Evolutionary conservation across 1,139 yeast genomes (phyloP), one percentile per base, ranked within the genome.

Genomic region (Chernovozyma aurita): DNA sequence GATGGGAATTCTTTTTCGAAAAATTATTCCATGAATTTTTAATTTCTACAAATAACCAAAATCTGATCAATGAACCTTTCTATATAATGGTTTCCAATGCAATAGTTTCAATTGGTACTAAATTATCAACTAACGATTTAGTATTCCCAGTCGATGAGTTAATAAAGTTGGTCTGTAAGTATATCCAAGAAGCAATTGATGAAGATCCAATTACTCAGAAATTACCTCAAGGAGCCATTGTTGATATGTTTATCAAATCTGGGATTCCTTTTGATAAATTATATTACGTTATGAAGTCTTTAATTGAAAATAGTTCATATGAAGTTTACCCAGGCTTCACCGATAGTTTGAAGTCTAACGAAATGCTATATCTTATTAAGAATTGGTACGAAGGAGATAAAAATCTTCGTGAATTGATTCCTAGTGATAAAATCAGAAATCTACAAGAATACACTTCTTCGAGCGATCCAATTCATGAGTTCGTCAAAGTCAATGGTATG

Each of bases 61-160:
- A 17, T 16, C 17, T 6, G 13, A 30, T 17, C 24, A 50, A 51
- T 18, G 68, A 63, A 26, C 70, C 76, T 13, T 63, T 73, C 36
- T 64, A 66, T 44, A 49, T 65, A 20, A 53, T 55, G 16, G 46
- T 74, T 24, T 50, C 59, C 31, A 66, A 65, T 36, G 61, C 67
- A 24, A 67, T 75, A 41, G 50, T 63, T 1, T 35, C 57, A 1
- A 57, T 71, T 36, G 80, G 80, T 52, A 39, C 75, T 70, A 63
- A 56, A 42, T 46, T 70, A 30, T 59, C 71, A 7, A 54, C 64
- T 4, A 68, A 67, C 34, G 96, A 88, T 49, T 72, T 79, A 52
- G 86, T 88, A 1, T 87, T 90, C 66, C 95, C 97, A 8, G 69
- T 85, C 13, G 80, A 78, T 43, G 82, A 79, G 43, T 65, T 88